Evolutionary conservation across 2,329 filamentous ascomycete species (phyloP), one percentile per base, ranked within the genome.

Genomic region (Hypoxylon sp.): DNA sequence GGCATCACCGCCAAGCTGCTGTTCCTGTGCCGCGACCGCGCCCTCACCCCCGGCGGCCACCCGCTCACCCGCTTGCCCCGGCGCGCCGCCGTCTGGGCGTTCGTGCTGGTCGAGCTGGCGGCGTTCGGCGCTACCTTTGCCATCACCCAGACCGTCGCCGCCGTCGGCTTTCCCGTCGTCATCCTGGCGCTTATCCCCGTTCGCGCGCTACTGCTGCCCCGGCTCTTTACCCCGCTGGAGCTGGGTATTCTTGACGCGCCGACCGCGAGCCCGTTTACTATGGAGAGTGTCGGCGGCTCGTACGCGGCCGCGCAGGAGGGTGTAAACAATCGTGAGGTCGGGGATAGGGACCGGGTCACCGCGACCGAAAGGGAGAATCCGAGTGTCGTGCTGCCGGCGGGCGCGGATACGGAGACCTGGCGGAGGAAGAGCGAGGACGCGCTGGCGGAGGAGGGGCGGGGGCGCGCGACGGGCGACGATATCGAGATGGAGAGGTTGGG

Each of bases 141-240:
- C 62, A 91, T 94, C 71, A 93, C 91, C 0, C 89, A 94, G 78
- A 94, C 91, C 0, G 89, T 94, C 51, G 91, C 91, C 2, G 91
- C 91, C 2, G 91, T 94, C 10, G 91, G 91, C 0, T 94, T 94
- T 69, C 91, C 91, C 7, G 83, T 93, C 34, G 85, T 92, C 67
- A 92, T 93, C 71, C 78, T 93, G 49, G 76, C 87, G 15, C 80
- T 93, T 4, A 88, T 93, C 22, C 91, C 91, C 0, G 77, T 89
- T 1, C 84, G 91, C 7, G 85, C 88, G 1, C 79, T 87, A 62
- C 64, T 92, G 5, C 79, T 93, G 68, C 90, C 90, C 0, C 78
- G 79, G 32, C 82, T 85, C 74, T 89, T 93, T 68, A 81, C 80
- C 0, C 72, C 77, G 0, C 82, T 86, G 47, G 91, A 93, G 75